A percentile compares a stretch with the other conserved stretches of the same genome.
Conservation (phyloP, 495 filamentous ascomycete genomes). For the Annulohypoxylon moriforme region DNA sequence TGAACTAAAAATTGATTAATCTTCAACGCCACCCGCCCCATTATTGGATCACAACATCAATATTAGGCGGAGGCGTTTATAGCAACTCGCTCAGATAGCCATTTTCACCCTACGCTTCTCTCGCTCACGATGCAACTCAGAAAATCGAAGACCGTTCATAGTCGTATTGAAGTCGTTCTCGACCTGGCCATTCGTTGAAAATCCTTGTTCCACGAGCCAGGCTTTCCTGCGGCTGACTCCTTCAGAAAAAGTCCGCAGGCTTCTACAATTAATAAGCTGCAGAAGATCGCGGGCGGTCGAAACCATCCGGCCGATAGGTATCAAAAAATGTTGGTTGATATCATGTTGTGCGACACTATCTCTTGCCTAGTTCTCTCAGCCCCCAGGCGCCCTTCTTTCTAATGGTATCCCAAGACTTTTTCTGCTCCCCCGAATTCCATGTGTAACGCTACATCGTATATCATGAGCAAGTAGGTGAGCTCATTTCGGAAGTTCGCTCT, state of each 20-base stretch:
- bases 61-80: background rate
- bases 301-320: background rate
- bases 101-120: background rate
- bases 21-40: background rate
- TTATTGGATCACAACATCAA: slow-evolving; percentile 9
- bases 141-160: slow-evolving; percentile 2
- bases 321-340: slow-evolving; percentile 10
- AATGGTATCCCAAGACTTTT: slow-evolving; percentile 29
- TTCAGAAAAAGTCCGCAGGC: too few species aligned
- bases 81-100: background rate
- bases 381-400: too few species aligned
- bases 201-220: background rate
- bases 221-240: slow-evolving; percentile 3
- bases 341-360: slow-evolving; percentile 22
- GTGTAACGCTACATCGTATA: slow-evolving; percentile 21
- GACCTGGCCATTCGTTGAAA: slow-evolving; percentile 14
- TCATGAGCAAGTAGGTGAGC: slow-evolving; percentile 9
- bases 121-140: background rate
- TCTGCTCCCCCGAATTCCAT: slow-evolving; percentile 22
- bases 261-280: slow-evolving; percentile 5
- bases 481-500: slow-evolving; percentile 28
- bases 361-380: background rate
- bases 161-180: slow-evolving; percentile 26
- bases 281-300: background rate
- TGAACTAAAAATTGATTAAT: background rate